Percentiles rank a stretch among this genome's conserved stretches.
Conservation (phyloP, 139 green algal genomes). For the Bryopsis sp. region DNA sequence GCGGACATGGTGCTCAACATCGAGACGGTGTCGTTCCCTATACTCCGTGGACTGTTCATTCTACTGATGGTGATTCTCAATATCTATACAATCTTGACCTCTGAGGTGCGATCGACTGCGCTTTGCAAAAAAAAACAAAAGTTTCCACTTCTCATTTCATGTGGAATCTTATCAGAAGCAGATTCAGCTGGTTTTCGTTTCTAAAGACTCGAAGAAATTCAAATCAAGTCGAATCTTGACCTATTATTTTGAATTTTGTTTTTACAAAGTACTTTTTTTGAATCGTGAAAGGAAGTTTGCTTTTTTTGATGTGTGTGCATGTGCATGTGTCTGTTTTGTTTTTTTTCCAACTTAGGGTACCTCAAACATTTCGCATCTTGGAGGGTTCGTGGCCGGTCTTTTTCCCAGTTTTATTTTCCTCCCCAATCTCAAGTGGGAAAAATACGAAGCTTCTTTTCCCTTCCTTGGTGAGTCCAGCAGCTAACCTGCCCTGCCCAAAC, state of each 20-base stretch:
- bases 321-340: background rate
- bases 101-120: no score
- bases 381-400: conserved; percentile 57
- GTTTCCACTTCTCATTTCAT: no score
- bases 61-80: background rate
- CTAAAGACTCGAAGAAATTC: background rate
- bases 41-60: background rate
- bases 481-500: no score
- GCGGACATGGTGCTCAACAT: conserved; percentile 11
- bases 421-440: conserved; percentile 43
- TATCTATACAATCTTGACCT: background rate
- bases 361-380: conserved; percentile 56
- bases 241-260: background rate
- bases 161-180: no score
- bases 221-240: background rate
- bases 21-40: background rate
- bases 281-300: background rate
- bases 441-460: conserved; percentile 26
- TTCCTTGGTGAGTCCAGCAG: background rate
- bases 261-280: background rate
- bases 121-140: no score
- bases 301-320: background rate
- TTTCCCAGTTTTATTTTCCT: conserved; percentile 54
- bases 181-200: background rate
- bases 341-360: background rate